phyloP scores from a whole-genome alignment of 345 rosid species.

The Pseudoturritis turrita region DNA sequence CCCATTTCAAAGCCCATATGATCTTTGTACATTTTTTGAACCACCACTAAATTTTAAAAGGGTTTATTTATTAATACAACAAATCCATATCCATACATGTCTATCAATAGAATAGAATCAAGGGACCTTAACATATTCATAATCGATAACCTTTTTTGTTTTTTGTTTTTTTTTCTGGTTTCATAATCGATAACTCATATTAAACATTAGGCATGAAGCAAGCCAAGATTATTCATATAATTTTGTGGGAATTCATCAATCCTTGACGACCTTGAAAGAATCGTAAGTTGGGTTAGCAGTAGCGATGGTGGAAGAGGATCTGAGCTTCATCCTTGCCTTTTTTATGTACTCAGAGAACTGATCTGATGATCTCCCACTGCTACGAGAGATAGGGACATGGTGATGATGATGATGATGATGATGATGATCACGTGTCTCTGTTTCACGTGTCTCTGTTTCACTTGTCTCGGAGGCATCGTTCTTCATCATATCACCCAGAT shows the following conservation, averaged over 20 bases:
- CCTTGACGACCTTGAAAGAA: slow-evolving; percentile 15
- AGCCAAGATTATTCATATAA: background rate
- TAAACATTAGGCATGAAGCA: background rate
- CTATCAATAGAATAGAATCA: background rate
- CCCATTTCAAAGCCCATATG: background rate
- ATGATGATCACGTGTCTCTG: slow-evolving; percentile 20
- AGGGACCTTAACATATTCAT: background rate
- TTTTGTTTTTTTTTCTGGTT: background rate
- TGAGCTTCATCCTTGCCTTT: slow-evolving; percentile 28
- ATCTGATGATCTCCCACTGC: slow-evolving; percentile 17
- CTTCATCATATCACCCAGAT: slow-evolving; percentile 19
- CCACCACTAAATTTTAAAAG: no score
- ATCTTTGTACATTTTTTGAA: background rate
- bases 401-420: background rate
- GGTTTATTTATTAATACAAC: no score
- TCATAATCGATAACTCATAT: background rate
- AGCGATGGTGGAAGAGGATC: slow-evolving; percentile 23
- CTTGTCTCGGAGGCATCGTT: slow-evolving; percentile 13
- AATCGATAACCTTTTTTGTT: background rate
- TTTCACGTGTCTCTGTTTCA: slow-evolving; percentile 14
- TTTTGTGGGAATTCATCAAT: background rate
- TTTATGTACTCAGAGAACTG: slow-evolving; percentile 27
- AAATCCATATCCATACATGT: background rate
- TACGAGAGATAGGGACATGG: slow-evolving; percentile 25
- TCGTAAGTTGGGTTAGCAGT: slow-evolving; percentile 9